These are phyloP conservation scores for Jamesozyma jinghongensis DNA, from an alignment of 805 yeast genomes.

Conservation along the genomic window DNA sequence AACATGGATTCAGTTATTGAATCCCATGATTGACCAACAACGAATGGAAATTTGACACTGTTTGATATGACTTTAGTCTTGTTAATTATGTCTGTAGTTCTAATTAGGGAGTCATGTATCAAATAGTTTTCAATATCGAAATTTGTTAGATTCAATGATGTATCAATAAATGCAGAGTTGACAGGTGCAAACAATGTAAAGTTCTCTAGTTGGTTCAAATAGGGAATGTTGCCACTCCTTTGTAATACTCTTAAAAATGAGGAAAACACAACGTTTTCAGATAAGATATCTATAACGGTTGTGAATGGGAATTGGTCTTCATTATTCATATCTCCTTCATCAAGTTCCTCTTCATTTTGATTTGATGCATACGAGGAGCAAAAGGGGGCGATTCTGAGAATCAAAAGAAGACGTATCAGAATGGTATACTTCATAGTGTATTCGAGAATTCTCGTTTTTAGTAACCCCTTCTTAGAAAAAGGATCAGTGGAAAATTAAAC, in stretches of 20 bases:
- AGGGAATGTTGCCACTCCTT: constrained; percentile 51
- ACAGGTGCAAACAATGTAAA: constrained; percentile 75
- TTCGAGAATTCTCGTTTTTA: no score
- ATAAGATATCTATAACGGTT: constrained; percentile 59
- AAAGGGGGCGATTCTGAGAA: no score
- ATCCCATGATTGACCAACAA: constrained; percentile 10
- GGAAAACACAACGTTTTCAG: constrained; percentile 59
- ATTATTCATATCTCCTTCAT: no score
- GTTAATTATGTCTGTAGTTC: constrained; percentile 11
- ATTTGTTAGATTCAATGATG: not conserved
- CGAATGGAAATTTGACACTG: constrained; percentile 15
- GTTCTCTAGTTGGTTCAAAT: constrained; percentile 48
- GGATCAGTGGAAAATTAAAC: no score
- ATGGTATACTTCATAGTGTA: no score
- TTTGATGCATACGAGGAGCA: no score
- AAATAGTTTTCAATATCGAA: constrained; percentile 24
- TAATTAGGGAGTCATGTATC: constrained; percentile 31
- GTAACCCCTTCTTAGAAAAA: no score
- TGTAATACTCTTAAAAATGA: constrained; percentile 54
- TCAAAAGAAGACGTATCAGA: no score
- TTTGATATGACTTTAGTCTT: constrained; percentile 8
- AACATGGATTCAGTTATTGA: not conserved
- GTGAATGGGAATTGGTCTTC: constrained; percentile 23
- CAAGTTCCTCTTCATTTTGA: not conserved
- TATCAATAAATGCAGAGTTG: constrained; percentile 57